Base-by-base conservation (phyloP, 2,329 filamentous ascomycete species). In the Penicillium thymicola region DNA sequence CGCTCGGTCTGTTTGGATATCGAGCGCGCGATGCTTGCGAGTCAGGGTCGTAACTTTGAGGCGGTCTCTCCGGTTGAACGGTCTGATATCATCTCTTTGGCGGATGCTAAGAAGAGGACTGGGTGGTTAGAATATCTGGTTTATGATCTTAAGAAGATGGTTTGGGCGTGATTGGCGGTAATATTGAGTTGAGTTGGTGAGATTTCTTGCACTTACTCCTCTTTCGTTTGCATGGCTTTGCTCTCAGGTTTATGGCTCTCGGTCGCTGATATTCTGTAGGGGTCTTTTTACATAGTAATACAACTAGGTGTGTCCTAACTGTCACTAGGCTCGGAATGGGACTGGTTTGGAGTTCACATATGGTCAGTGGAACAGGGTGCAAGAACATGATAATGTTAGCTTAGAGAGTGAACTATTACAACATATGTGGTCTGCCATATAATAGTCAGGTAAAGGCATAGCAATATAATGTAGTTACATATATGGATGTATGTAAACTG, bases 131-230 rank as follows among this genome's bases (percentile, higher is more conserved):
- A 97, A 75, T 88, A 93, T 71, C 76, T 95, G 68, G 90, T 92
- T 2, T 92, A 97, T 78, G 89, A 88, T 57, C 81, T 97, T 67
- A 97, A 96, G 83, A 96, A 90, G 79, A 76, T 97, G 71, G 92
- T 99, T 13, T 97, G 94, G 94, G 81, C 82, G 10, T 66, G 48
- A 56, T 11, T 14, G 10, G 11, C 21, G 3, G 21, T 21, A 21
- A 13, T 47, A 8, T 28, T 1, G 41, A 10, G 9, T 13, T 25
- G 38, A 25, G 38, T 25, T 16, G 13, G 21, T 7, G 14, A 16
- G 40, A 25, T 25, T 16, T 2, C 21, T 41, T 40, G 37, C 18
- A 14, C 18, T 32, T 30, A 18, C 9, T 13, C n/a, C 6, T 30
- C 11, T 45, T 32, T 2, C 6, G n/a, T 32, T 30, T 32, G 23